These are phyloP conservation scores for Rhinocladiella similis DNA, from an alignment of 2,329 filamentous ascomycete genomes.

Conservation along the genomic window DNA sequence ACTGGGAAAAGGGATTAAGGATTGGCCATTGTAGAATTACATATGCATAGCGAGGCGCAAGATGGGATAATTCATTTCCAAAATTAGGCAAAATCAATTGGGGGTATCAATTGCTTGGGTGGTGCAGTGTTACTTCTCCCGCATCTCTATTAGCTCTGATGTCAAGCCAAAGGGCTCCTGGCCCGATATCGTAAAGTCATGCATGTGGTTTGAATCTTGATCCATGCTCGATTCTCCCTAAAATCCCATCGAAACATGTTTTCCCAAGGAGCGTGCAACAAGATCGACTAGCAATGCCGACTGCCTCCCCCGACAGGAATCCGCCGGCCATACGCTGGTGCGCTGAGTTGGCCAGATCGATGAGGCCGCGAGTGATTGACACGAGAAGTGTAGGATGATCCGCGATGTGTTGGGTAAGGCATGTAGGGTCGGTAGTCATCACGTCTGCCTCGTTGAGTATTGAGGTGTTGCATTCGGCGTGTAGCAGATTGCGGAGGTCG, in stretches of 20 bases:
- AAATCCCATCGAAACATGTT: background rate
- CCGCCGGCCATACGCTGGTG: constrained; percentile 1
- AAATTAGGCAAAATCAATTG: background rate
- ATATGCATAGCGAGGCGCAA: constrained; percentile 26
- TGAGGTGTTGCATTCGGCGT: constrained; percentile 17
- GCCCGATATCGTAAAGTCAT: background rate
- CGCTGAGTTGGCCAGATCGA: background rate
- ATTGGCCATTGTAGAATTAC: background rate
- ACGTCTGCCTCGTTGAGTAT: constrained; percentile 22
- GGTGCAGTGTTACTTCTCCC: too few relatives aligned
- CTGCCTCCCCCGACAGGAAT: constrained; percentile 4
- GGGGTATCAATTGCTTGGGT: background rate
- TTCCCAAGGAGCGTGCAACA: background rate
- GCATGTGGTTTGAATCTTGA: too few relatives aligned
- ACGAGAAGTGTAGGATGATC: background rate
- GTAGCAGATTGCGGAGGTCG: constrained; percentile 23
- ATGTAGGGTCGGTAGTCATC: background rate
- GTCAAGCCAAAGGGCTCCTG: background rate
- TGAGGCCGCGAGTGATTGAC: background rate
- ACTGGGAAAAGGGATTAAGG: background rate
- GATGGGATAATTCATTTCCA: background rate
- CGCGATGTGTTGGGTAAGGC: background rate
- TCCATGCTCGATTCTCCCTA: background rate
- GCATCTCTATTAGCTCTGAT: background rate
- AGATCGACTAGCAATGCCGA: background rate